These are phyloP conservation scores for Talaromyces sp. DNA, from an alignment of 2,329 filamentous ascomycete species.

Conservation along the genomic window DNA sequence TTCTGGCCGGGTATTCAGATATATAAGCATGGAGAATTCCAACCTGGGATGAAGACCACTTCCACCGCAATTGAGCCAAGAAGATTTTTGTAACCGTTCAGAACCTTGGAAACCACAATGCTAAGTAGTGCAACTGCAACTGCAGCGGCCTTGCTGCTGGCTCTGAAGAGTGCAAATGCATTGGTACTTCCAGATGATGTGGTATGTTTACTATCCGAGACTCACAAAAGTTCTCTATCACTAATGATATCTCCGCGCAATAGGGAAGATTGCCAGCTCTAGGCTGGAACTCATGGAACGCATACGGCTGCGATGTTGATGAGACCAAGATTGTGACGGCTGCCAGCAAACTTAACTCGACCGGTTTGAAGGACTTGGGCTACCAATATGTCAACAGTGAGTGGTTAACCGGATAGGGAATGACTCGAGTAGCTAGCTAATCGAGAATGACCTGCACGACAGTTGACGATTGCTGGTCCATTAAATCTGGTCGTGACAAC, in stretches of 20 bases:
- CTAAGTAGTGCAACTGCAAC: not conserved
- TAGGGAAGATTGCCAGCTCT: conserved; percentile 30
- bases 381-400: conserved; percentile 46
- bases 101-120: not conserved
- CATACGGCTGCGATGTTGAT: conserved; percentile 46
- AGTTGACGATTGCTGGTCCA: conserved; percentile 59
- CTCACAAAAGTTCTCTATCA: not conserved
- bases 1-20: not conserved
- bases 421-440: not conserved
- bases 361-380: conserved; percentile 45
- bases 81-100: not conserved
- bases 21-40: not conserved
- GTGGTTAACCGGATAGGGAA: not conserved
- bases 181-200: conserved; percentile 26
- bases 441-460: not conserved
- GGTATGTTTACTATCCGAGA: conserved; percentile 18
- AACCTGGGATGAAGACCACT: not conserved
- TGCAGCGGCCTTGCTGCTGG: conserved; percentile 16
- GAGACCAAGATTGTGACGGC: conserved; percentile 45
- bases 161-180: conserved; percentile 20
- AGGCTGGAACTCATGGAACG: conserved; percentile 46
- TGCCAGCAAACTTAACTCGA: conserved; percentile 41
- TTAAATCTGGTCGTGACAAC: conserved; percentile 41
- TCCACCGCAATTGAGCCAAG: not conserved
- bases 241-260: not conserved